phyloP scores from a whole-genome alignment of 192 early-diverging fungal species.

The Kickxella alabastrina region DNA sequence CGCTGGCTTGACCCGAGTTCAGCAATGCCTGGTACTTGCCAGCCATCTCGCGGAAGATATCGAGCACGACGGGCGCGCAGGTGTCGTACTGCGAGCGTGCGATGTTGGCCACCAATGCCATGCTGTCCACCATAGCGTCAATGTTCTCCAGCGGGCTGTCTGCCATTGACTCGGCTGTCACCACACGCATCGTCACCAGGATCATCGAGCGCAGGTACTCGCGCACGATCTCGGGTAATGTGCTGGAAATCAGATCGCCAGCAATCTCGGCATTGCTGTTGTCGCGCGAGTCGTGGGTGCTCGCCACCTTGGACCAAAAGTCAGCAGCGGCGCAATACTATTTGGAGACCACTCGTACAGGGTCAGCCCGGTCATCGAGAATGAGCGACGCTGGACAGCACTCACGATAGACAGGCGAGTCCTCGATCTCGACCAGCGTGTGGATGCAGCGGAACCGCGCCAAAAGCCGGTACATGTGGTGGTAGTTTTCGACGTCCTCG shows the following conservation, averaged over 20 bases:
- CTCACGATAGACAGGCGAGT: constrained; percentile 59
- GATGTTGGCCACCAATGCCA: constrained; percentile 67
- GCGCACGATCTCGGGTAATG: constrained; percentile 49
- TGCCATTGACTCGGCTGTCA: constrained; percentile 15
- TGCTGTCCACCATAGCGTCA: constrained; percentile 60
- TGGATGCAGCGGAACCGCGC: constrained; percentile 78
- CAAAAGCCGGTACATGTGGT: constrained; percentile 81
- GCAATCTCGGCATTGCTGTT: constrained; percentile 17
- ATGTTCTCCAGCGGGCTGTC: constrained; percentile 44
- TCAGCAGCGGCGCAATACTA: constrained; percentile 69
- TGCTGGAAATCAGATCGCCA: constrained; percentile 32
- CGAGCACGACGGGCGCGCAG: constrained; percentile 51
- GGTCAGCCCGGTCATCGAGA: constrained; percentile 38
- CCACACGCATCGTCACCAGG: constrained; percentile 24
- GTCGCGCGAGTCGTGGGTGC: constrained; percentile 49
- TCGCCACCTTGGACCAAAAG: constrained; percentile 81
- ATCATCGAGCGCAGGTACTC: constrained; percentile 51
- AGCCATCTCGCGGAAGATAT: constrained; percentile 58
- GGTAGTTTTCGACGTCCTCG: constrained; percentile 74
- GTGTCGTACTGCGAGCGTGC: constrained; percentile 66
- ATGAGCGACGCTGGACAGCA: constrained; percentile 26
- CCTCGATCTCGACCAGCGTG: constrained; percentile 75
- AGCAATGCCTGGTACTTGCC: constrained; percentile 57
- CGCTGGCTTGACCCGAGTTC: constrained; percentile 31
- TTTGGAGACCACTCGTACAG: constrained; percentile 66